Conservation (phyloP, 2,329 filamentous ascomycete species). For the Ceratocystis destructans region DNA sequence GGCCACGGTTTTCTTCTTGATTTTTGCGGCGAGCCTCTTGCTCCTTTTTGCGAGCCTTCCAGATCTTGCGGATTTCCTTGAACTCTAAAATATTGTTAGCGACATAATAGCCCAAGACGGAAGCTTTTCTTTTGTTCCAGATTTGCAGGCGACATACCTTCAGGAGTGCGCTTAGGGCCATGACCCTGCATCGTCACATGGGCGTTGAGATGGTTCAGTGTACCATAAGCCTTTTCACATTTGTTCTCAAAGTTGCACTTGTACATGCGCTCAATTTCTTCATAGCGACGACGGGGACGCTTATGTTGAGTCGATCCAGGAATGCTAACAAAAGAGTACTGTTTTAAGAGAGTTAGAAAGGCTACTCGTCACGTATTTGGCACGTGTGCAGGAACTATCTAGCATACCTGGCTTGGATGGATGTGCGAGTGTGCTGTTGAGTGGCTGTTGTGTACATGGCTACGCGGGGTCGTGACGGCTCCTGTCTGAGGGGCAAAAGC, state of each 20-base stretch:
- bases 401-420: slow-evolving; percentile 1
- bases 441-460: slow-evolving; percentile 2
- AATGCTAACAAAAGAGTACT: slow-evolving; percentile 91
- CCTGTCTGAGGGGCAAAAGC: neutral
- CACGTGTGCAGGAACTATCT: too few species aligned
- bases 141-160: slow-evolving; percentile 52
- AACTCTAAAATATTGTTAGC: slow-evolving; percentile 51
- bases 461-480: slow-evolving; percentile 4
- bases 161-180: slow-evolving; percentile 83
- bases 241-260: slow-evolving; percentile 90
- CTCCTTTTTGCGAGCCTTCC: slow-evolving; percentile 99
- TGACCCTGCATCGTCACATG: slow-evolving; percentile 99
- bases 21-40: slow-evolving; percentile 74
- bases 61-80: slow-evolving; percentile 97
- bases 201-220: slow-evolving; percentile 90
- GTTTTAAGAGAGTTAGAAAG: neutral
- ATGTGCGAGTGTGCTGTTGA: neutral
- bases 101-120: neutral
- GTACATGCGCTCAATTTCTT: slow-evolving; percentile 99
- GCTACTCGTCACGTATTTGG: too few species aligned
- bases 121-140: neutral
- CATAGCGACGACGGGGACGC: slow-evolving; percentile 79
- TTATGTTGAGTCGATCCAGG: slow-evolving; percentile 96
- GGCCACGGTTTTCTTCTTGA: neutral
- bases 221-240: slow-evolving; percentile 97